These are phyloP conservation scores for Luffa acutangula DNA, from an alignment of 306 rosid species.

Conservation along the genomic window DNA sequence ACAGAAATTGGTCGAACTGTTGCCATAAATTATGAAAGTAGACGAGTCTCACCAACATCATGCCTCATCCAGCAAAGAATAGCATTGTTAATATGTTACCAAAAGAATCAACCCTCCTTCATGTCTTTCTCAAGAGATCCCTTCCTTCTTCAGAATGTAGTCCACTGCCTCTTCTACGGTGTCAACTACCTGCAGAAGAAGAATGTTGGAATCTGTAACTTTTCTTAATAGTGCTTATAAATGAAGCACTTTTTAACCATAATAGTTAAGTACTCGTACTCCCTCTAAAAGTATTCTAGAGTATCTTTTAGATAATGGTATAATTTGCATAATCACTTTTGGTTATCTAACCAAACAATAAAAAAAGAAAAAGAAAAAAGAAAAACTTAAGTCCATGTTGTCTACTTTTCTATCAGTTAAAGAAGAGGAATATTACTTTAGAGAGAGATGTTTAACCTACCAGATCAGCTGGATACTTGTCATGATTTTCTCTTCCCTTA, in stretches of 20 bases:
- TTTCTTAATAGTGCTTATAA: neutral
- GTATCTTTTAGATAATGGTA: neutral
- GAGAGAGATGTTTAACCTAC: neutral
- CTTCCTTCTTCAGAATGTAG: conserved; percentile 24
- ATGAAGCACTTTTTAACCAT: neutral
- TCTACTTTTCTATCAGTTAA: neutral
- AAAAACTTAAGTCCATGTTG: neutral
- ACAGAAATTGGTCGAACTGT: neutral
- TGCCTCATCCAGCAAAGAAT: neutral
- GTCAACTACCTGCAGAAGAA: conserved; percentile 24
- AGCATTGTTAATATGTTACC: neutral
- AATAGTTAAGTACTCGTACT: neutral
- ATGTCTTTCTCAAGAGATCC: neutral
- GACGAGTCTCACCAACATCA: neutral
- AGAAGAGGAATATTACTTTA: neutral
- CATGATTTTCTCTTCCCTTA: conserved; percentile 75
- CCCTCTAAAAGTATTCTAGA: neutral
- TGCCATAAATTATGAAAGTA: neutral
- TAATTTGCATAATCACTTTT: neutral
- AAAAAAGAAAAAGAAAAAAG: neutral
- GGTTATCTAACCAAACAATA: neutral
- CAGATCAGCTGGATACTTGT: conserved; percentile 29
- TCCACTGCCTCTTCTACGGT: conserved; percentile 30
- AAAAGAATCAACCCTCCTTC: neutral
- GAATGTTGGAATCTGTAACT: neutral